A percentile compares a stretch with the other conserved stretches of the same genome.
These are phyloP conservation scores for Colletotrichum lupini DNA, from an alignment of 2,329 filamentous ascomycete genomes.

Conservation along the genomic window DNA sequence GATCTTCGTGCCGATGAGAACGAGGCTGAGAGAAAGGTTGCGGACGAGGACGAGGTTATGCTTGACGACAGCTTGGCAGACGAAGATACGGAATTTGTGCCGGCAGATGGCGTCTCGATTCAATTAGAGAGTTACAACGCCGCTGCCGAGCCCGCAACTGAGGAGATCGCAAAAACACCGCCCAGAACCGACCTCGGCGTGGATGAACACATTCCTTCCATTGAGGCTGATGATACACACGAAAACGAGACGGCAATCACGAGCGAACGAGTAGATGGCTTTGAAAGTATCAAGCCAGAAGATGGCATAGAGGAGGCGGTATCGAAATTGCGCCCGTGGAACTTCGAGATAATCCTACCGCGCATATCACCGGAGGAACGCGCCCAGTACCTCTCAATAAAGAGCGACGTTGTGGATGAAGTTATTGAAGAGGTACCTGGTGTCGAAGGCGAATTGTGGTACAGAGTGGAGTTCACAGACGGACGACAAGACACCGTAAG, in stretches of 20 bases:
- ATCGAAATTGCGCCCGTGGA: background rate
- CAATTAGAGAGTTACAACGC: background rate
- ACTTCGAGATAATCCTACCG: constrained; percentile 47
- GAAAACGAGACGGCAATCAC: background rate
- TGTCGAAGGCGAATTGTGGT: constrained; percentile 42
- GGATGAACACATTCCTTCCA: background rate
- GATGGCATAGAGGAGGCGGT: background rate
- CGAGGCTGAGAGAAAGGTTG: background rate
- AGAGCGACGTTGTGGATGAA: constrained; percentile 51
- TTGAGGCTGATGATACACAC: background rate
- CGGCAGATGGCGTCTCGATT: background rate
- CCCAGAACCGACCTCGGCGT: background rate
- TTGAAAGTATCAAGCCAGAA: background rate
- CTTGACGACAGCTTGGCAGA: background rate
- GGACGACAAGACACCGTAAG: constrained; percentile 58
- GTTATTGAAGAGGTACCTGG: constrained; percentile 46
- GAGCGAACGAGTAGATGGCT: background rate
- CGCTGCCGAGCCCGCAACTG: background rate
- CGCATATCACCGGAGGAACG: constrained; percentile 41
- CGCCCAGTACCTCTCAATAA: constrained; percentile 44
- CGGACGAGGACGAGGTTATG: background rate
- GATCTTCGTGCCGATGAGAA: background rate
- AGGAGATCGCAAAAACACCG: background rate
- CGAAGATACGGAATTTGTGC: background rate
- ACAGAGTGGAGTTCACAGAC: constrained; percentile 58